A percentile compares a stretch with the other conserved stretches of the same genome.
Evolutionary conservation across 495 filamentous ascomycete genomes (phyloP).

Genomic region (Trichoderma parareesei): DNA sequence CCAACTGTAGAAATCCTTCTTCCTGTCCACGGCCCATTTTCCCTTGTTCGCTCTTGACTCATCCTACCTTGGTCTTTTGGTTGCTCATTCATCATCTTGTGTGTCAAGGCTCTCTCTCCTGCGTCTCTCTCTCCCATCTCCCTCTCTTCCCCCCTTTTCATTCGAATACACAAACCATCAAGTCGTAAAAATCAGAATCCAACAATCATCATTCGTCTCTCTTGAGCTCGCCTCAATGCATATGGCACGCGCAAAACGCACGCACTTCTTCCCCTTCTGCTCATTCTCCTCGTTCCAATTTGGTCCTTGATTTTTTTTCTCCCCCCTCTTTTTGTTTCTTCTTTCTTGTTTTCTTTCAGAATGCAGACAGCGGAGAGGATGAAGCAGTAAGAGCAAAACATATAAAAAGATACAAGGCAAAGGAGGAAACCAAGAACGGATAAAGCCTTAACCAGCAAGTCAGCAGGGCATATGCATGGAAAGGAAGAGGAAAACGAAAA

Average conservation of each 20-base stretch:
- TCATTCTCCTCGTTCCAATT: not conserved
- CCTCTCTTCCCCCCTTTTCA: no score
- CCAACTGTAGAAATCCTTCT: constrained; percentile 3
- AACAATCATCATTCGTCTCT: constrained; percentile 11
- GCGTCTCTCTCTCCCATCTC: no score
- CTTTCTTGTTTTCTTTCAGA: constrained; percentile 9
- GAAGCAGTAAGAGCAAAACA: not conserved
- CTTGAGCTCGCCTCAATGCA: constrained; percentile 7
- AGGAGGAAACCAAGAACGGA: not conserved
- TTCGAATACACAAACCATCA: not conserved
- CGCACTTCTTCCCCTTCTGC: not conserved
- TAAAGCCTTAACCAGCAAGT: constrained; percentile 9
- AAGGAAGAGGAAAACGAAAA: not conserved
- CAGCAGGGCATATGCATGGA: not conserved
- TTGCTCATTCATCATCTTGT: not conserved
- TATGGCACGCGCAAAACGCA: not conserved
- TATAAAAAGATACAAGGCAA: constrained; percentile 6
- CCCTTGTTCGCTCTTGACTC: not conserved
- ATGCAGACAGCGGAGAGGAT: not conserved
- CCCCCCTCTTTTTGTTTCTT: not conserved
- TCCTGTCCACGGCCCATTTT: not conserved
- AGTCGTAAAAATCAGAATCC: not conserved
- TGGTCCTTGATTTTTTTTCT: not conserved
- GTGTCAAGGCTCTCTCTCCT: not conserved
- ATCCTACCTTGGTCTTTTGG: not conserved